Base-by-base conservation (phyloP, 768 basidiomycete genomes). In the Gautieria morchelliformis region DNA sequence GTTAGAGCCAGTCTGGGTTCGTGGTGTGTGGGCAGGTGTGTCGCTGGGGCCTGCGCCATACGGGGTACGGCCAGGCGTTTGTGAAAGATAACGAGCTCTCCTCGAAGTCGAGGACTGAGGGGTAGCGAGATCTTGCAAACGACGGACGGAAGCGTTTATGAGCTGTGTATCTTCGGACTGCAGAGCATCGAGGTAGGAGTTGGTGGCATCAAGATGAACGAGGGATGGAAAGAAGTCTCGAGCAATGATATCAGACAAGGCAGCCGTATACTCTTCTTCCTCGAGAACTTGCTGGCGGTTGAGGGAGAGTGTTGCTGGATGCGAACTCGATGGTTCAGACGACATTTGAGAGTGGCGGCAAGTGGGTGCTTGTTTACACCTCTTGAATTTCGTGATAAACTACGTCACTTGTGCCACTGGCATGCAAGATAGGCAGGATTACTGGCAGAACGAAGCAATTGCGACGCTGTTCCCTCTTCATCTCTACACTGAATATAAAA, bases 171-270 rank as follows among this genome's bases (percentile, higher is more conserved):
- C 90, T 59, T 83, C 75, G n/a, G 83, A 75, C 45, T 79, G 78
- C 41, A 92, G 71, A 3, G 92, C 92, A 59, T 87, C 84, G 22
- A 95, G 80, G 70, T 93, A 93, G 58, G 76, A 78, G 67, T 94
- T 92, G 33, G 90, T 89, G 19, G 91, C 89, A 63, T 94, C 89
- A 27, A 95, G 78, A 63, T 91, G 89, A 17, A 86, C 82, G 10
- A 98, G 80, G 12, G 91, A 91, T 0, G 96, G 96, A 66, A 98
- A 99, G 78, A 99, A 99, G 72, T 98, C 95, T 50, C 96, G 85
- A 40, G 90, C 88, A 65, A 98, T 98, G 65, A 98, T 97, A 48
- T 84, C 80, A 11, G 90, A 91, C 20, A 99, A 77, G 1, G 88
- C 89, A 47, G 81, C 83, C 1, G 92, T 93, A 69, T 98, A 98